Evolutionary conservation across 257 asterid genomes (phyloP).

Genomic region (Echium plantagineum): DNA sequence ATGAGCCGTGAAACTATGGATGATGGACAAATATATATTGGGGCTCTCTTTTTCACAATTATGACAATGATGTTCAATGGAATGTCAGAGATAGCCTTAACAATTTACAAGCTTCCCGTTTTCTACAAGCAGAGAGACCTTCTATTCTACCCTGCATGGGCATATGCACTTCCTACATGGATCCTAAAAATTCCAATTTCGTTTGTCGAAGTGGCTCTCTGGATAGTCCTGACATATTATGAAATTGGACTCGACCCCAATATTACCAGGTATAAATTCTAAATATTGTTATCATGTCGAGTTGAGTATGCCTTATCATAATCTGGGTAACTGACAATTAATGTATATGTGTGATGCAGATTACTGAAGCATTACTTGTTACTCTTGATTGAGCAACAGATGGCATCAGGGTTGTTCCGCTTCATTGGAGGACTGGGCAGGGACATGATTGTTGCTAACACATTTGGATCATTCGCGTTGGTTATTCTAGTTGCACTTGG

Average conservation of each 20-base stretch:
- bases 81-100: conserved; percentile 68
- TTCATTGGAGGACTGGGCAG: conserved; percentile 82
- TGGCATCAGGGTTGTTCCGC: conserved; percentile 84
- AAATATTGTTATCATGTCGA: neutral
- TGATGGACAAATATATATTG: conserved; percentile 74
- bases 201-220: conserved; percentile 49
- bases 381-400: conserved; percentile 66
- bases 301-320: neutral
- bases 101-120: conserved; percentile 72
- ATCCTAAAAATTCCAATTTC: conserved; percentile 64
- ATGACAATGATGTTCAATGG: conserved; percentile 86
- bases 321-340: neutral
- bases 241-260: conserved; percentile 85
- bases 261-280: conserved; percentile 37
- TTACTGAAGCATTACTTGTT: conserved; percentile 51
- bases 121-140: conserved; percentile 86
- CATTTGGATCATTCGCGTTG: conserved; percentile 82
- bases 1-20: conserved; percentile 45
- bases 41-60: conserved; percentile 70
- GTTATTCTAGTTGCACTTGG: conserved; percentile 75
- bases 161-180: conserved; percentile 77
- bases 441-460: conserved; percentile 77
- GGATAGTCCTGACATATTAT: conserved; percentile 79
- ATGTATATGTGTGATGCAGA: conserved; percentile 25
- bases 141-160: conserved; percentile 79